These are phyloP conservation scores for Eragrostis curvula DNA, from an alignment of 176 grass and related monocot genomes.

Conservation along the genomic window DNA sequence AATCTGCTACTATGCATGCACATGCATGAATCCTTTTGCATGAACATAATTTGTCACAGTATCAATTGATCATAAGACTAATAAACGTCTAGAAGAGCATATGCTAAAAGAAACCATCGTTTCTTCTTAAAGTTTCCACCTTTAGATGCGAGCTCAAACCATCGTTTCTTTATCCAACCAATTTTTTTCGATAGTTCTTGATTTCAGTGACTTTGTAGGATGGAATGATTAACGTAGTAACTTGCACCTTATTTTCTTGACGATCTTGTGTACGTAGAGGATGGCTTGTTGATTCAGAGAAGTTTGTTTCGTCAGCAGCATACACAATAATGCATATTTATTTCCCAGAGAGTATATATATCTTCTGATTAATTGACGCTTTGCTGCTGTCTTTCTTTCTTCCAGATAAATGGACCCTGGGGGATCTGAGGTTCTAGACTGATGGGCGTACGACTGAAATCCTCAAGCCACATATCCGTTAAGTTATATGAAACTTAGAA, in stretches of 20 bases:
- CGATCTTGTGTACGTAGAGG: not conserved
- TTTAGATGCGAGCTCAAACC: too few species aligned
- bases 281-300: not conserved
- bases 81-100: not conserved
- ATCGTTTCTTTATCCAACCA: not conserved
- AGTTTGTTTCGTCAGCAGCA: too few species aligned
- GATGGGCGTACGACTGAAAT: slow-evolving; percentile 5
- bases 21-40: not conserved
- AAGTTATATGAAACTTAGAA: slow-evolving; percentile 28
- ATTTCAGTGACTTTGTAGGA: not conserved
- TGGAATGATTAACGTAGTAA: not conserved
- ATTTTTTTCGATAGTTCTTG: not conserved
- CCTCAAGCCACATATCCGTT: not conserved
- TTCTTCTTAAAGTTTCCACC: not conserved
- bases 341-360: not conserved
- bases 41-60: not conserved
- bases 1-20: too few species aligned
- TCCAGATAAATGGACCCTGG: slow-evolving; percentile 44
- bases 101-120: not conserved
- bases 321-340: not conserved
- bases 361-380: not conserved
- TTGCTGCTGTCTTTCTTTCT: not conserved
- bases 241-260: not conserved
- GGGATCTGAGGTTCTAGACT: slow-evolving; percentile 12
- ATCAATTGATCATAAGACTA: not conserved